A percentile compares a stretch with the other conserved stretches of the same genome.
Conservation (phyloP, 2,329 filamentous ascomycete genomes). For the Ceratocystis huliohia region DNA sequence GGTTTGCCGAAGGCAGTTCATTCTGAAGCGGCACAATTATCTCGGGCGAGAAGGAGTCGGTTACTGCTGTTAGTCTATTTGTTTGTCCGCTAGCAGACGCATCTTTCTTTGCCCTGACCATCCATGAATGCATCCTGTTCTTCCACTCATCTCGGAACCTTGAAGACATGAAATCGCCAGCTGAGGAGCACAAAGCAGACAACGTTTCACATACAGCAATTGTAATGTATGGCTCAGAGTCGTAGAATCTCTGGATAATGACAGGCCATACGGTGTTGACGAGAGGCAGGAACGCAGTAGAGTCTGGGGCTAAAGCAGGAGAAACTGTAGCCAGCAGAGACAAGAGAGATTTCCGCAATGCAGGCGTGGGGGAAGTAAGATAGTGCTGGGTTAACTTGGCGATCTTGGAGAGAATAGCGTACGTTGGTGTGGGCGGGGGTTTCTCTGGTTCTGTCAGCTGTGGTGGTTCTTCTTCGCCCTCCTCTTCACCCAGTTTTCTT, state of each 20-base stretch:
- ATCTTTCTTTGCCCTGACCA: slow-evolving; percentile 32
- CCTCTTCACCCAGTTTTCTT: slow-evolving; percentile 24
- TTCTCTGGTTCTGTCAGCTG: slow-evolving; percentile 35
- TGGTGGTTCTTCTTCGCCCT: slow-evolving; percentile 28
- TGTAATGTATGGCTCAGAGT: slow-evolving; percentile 54
- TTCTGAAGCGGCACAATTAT: slow-evolving; percentile 11
- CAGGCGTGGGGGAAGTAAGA: slow-evolving; percentile 70
- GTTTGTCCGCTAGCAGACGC: slow-evolving; percentile 25
- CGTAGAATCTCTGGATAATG: slow-evolving; percentile 53
- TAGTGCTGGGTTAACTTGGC: slow-evolving; percentile 78
- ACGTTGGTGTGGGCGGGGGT: slow-evolving; percentile 61
- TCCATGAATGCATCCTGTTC: slow-evolving; percentile 34
- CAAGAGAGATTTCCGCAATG: slow-evolving; percentile 65
- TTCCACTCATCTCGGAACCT: slow-evolving; percentile 65
- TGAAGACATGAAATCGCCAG: slow-evolving; percentile 68
- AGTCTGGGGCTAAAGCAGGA: slow-evolving; percentile 58
- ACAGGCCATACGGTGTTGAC: slow-evolving; percentile 88
- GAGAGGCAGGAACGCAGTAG: slow-evolving; percentile 74
- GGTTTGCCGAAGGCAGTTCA: background rate
- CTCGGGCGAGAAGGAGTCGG: background rate
- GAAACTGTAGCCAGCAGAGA: slow-evolving; percentile 61
- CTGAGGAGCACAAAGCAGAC: slow-evolving; percentile 52
- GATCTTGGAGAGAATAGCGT: slow-evolving; percentile 69
- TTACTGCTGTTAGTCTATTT: background rate
- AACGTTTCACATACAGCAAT: slow-evolving; percentile 60